Conservation (phyloP, 1,139 yeast species). For the Pichia inconspicua region DNA sequence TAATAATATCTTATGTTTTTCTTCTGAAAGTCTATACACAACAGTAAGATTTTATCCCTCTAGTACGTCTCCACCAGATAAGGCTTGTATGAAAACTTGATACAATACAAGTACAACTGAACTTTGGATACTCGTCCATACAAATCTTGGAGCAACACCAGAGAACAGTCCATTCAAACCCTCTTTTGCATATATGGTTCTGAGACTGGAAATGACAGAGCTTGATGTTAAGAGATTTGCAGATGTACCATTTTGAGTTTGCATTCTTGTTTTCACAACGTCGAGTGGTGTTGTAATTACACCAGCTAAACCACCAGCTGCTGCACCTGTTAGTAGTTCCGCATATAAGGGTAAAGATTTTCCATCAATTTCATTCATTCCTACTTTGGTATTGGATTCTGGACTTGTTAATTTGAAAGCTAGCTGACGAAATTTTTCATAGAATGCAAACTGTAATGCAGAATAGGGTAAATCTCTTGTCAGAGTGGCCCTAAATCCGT, state of each 20-base stretch:
- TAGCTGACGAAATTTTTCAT: slow-evolving; percentile 68
- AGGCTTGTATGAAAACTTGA: slow-evolving; percentile 47
- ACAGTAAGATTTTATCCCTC: slow-evolving; percentile 7
- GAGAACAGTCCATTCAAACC: slow-evolving; percentile 77
- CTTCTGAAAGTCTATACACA: not conserved
- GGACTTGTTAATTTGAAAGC: slow-evolving; percentile 37
- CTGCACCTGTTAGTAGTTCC: slow-evolving; percentile 83
- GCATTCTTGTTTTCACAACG: slow-evolving; percentile 88
- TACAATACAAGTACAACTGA: slow-evolving; percentile 87
- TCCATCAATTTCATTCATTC: slow-evolving; percentile 3
- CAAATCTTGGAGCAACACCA: slow-evolving; percentile 93
- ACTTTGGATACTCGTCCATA: slow-evolving; percentile 95
- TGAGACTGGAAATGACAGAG: slow-evolving; percentile 57
- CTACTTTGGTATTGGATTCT: slow-evolving; percentile 1
- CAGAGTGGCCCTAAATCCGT: slow-evolving; percentile 89
- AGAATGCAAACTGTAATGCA: slow-evolving; percentile 91
- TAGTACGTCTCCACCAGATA: slow-evolving; percentile 22
- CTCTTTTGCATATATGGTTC: slow-evolving; percentile 61
- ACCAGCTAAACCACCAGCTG: slow-evolving; percentile 96
- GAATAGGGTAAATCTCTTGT: slow-evolving; percentile 90
- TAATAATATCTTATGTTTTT: not conserved
- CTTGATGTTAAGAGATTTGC: slow-evolving; percentile 33
- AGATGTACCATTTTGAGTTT: slow-evolving; percentile 47
- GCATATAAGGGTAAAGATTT: slow-evolving; percentile 44
- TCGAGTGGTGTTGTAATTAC: slow-evolving; percentile 54